These are phyloP conservation scores for Coccomyxa sp. DNA, from an alignment of 139 green algal genomes.

Conservation along the genomic window DNA sequence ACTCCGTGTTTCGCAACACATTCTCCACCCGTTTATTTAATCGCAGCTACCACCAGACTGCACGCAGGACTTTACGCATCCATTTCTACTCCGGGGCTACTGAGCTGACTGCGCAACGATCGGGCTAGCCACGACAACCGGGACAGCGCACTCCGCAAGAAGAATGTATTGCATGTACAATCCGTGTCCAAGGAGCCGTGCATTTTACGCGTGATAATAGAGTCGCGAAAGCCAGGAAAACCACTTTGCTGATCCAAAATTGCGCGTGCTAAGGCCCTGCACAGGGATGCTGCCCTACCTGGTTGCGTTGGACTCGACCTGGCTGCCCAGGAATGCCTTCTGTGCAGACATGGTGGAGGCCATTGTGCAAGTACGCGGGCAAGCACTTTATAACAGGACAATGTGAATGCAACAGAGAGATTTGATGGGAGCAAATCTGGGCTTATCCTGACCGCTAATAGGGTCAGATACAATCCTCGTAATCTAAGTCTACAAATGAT, in stretches of 20 bases:
- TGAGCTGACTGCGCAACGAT: neutral
- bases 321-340: constrained; percentile 15
- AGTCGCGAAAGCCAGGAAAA: neutral
- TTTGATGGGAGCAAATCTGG: neutral
- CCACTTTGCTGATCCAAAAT: neutral
- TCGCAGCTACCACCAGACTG: neutral
- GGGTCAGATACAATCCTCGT: neutral
- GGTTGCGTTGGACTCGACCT: neutral
- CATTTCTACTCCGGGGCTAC: neutral
- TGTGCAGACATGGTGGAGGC: constrained; percentile 2
- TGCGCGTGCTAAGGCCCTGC: neutral
- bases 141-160: neutral
- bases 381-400: no score
- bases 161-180: neutral
- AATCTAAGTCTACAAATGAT: neutral
- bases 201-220: neutral
- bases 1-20: neutral
- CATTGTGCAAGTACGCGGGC: neutral
- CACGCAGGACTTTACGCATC: neutral
- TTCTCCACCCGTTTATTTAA: neutral
- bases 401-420: no score
- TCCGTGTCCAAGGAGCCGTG: neutral
- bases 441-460: neutral
- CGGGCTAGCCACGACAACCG: neutral
- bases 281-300: neutral